Conservation (phyloP, 1,284 basidiomycete species). For the Entoloma clypeatum region DNA sequence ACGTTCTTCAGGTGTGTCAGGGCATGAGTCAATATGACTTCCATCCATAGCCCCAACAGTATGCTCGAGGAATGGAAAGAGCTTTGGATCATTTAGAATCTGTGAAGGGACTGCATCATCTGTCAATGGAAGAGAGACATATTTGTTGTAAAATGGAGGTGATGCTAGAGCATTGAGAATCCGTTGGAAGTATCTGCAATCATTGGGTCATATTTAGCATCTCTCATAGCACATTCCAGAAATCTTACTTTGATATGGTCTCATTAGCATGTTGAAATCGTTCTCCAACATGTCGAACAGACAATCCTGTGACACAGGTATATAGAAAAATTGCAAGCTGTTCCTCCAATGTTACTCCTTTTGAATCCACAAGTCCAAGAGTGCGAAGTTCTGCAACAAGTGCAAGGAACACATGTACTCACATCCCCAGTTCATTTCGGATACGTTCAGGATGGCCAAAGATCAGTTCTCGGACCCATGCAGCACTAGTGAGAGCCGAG, state of each 20-base stretch:
- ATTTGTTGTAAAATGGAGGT: conserved; percentile 24
- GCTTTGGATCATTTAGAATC: conserved; percentile 29
- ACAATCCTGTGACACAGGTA: conserved; percentile 27
- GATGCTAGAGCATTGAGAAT: conserved; percentile 10
- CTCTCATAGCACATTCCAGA: not conserved
- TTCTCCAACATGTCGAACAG: conserved; percentile 28
- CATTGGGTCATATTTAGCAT: not conserved
- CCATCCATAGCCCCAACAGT: conserved; percentile 40
- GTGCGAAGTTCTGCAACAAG: conserved; percentile 19
- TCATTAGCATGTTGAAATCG: conserved; percentile 28
- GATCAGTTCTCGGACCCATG: conserved; percentile 30
- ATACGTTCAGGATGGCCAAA: conserved; percentile 27
- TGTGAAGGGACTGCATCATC: conserved; percentile 19
- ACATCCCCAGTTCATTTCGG: conserved; percentile 23
- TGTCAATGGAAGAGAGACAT: conserved; percentile 24
- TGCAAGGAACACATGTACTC: conserved; percentile 24
- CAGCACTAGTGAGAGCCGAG: conserved; percentile 23
- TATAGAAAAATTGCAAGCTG: conserved; percentile 34
- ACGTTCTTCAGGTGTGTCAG: conserved; percentile 21
- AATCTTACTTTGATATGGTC: conserved; percentile 28
- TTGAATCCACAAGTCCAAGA: conserved; percentile 2
- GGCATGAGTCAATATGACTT: conserved; percentile 29
- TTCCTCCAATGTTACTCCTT: conserved; percentile 18
- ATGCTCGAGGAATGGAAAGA: conserved; percentile 34
- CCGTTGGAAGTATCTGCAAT: not conserved